Percentiles rank a stretch among this genome's conserved stretches.
These are phyloP conservation scores for Hibiscus trionum DNA, from an alignment of 345 rosid genomes.

Conservation along the genomic window DNA sequence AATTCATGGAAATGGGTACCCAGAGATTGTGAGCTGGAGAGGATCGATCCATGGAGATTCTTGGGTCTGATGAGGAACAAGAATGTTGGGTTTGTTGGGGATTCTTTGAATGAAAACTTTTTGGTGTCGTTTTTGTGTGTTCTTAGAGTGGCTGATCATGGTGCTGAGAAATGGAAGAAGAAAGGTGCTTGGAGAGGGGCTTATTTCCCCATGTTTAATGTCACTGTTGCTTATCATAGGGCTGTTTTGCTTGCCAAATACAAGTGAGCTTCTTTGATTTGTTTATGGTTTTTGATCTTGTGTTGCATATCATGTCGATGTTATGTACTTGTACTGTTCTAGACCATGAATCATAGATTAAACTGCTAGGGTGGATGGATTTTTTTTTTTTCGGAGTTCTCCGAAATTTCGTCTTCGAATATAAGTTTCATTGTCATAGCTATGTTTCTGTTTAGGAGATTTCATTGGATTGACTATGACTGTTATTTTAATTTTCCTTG, in stretches of 20 bases:
- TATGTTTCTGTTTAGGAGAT: background rate
- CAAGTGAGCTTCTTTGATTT: constrained; percentile 31
- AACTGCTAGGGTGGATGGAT: background rate
- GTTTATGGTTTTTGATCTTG: no score
- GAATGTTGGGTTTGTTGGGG: constrained; percentile 84
- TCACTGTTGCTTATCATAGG: constrained; percentile 84
- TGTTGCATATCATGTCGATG: background rate
- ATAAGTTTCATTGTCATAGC: background rate
- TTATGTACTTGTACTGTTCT: background rate
- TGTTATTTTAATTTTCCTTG: background rate
- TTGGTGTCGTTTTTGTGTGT: constrained; percentile 69
- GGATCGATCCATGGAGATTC: constrained; percentile 52
- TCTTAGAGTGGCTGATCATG: constrained; percentile 62
- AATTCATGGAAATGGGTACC: constrained; percentile 93
- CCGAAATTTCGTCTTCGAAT: background rate
- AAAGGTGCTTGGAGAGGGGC: constrained; percentile 98
- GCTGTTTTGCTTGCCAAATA: constrained; percentile 83
- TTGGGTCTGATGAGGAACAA: constrained; percentile 54
- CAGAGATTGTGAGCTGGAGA: constrained; percentile 42
- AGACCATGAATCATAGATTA: background rate
- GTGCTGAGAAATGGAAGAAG: constrained; percentile 78
- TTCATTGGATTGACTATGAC: background rate
- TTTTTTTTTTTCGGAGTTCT: background rate
- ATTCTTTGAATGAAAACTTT: constrained; percentile 85
- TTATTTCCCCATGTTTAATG: constrained; percentile 73